Base-by-base conservation (phyloP, 768 basidiomycete genomes). In the Suillus paluster region DNA sequence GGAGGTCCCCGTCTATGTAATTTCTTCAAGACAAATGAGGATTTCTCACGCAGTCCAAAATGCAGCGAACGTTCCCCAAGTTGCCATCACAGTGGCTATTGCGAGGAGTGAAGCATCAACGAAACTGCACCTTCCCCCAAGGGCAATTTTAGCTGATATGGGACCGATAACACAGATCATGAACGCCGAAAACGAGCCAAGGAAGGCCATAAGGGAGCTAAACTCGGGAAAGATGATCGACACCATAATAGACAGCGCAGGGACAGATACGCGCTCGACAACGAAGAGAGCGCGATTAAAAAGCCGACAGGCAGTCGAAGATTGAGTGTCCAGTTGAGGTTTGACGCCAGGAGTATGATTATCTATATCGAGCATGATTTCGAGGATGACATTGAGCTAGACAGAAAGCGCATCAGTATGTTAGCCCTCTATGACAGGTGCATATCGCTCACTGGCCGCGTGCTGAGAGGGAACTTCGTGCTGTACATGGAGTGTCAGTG, bases 101-200 rank as follows among this genome's bases (percentile, higher is more conserved):
- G 76, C 69, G 39, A 95, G 73, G 23, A 93, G 68, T 33, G 76
- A 64, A 4, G 74, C 83, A 68, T 95, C 93, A 50, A 85, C 75
- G 46, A 77, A 53, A 14, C 75, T 70, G 64, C 83, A 85, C 46
- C 71, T 77, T 5, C 83, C 78, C 25, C 82, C 78, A 60, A 94
- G 76, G 54, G 80, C 81, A 17, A 89, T 77, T 71, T 91, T 91
- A 5, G 90, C 90, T 27, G 84, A 78, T 42, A 96, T 79, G 5
- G 94, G 95, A 11, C 89, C 86, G 62, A 93, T 86, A 25, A 92
- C 83, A 64, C 90, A 91, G 25, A 94, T 81, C 68, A 88, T 77
- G 65, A 88, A 88, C 0, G 94, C 91, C 39, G 89, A 88, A 73
- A 94, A 94, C n/a, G 92, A 89, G 3, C 96, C 96, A 57, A 98